A percentile compares a stretch with the other conserved stretches of the same genome.
phyloP scores from a whole-genome alignment of 2,329 filamentous ascomycete species.

The Onygenales sp. region DNA sequence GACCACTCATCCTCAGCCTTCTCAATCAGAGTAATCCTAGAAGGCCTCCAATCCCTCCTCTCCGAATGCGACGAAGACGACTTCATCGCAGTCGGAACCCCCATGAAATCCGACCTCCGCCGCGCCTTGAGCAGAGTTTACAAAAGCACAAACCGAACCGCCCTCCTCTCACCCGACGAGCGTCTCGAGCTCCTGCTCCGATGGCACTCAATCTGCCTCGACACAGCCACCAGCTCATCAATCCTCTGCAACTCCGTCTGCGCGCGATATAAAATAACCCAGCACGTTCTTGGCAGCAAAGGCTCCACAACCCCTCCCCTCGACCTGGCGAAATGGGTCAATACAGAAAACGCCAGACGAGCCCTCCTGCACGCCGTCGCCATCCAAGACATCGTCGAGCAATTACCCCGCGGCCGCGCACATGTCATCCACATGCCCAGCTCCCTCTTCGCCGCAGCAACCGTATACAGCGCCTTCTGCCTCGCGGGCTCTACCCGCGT shows the following conservation, averaged over 20 bases:
- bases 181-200: slow-evolving; percentile 32
- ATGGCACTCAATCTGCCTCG: slow-evolving; percentile 38
- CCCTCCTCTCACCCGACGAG: slow-evolving; percentile 27
- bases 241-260: slow-evolving; percentile 32
- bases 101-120: slow-evolving; percentile 29
- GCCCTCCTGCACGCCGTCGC: slow-evolving; percentile 36
- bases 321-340: slow-evolving; percentile 31
- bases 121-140: slow-evolving; percentile 32
- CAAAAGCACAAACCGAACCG: slow-evolving; percentile 28
- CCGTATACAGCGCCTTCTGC: slow-evolving; percentile 33
- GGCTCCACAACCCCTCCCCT: slow-evolving; percentile 15
- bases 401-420: slow-evolving; percentile 34
- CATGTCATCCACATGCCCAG: slow-evolving; percentile 39
- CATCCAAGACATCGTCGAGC: slow-evolving; percentile 39
- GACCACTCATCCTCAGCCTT: slow-evolving; percentile 31
- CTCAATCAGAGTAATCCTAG: slow-evolving; percentile 33
- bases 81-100: slow-evolving; percentile 29
- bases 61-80: slow-evolving; percentile 32
- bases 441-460: slow-evolving; percentile 35
- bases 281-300: slow-evolving; percentile 28
- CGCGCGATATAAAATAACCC: slow-evolving; percentile 27
- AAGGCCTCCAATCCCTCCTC: slow-evolving; percentile 36
- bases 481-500: slow-evolving; percentile 30
- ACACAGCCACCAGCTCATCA: slow-evolving; percentile 33
- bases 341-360: slow-evolving; percentile 29